Evolutionary conservation across 208 protist genomes (phyloP), one percentile per base, ranked within the genome.

Genomic region (Trypanosomatidae sp.): DNA sequence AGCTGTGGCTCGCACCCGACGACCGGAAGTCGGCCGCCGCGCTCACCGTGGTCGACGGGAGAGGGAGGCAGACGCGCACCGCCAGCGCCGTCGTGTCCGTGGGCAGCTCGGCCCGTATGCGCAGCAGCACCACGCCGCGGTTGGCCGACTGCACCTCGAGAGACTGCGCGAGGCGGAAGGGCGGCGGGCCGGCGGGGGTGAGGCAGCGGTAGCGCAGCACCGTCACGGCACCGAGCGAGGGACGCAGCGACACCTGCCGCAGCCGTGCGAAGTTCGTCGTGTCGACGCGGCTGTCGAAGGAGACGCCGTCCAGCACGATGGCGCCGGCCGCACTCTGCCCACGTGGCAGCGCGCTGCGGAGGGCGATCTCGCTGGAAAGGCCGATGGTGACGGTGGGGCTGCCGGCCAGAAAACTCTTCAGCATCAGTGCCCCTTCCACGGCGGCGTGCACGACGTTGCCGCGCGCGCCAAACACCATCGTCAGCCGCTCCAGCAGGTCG

Each of bases 321-420:
- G 53, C 69, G 4, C 81, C 87, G n/a, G n/a, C n/a, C n/a, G n/a
- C n/a, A n/a, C n/a, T n/a, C n/a, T n/a, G n/a, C n/a, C n/a, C n/a
- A n/a, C n/a, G n/a, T 30, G 79, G 82, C 28, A 68, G 60, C 6
- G 70, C 68, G 15, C 62, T 53, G 17, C 86, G 81, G 25, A 98
- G 78, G 0, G 84, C 71, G 5, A 98, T 64, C 33, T 98, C 84
- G 68, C 95, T 93, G 50, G 95, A 97, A 0, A 99, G 71, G 1
- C 79, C 89, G 17, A 99, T 60, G 28, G 83, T 73, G 43, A 98
- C 49, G 25, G 90, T 84, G 3, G 97, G 97, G 17, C 87, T 89
- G 33, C 97, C 98, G 9, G 82, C 67, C 1, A 99, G 83, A 73
- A 96, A 96, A 44, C 78, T 89, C 72, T 98, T 99, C 80, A 98